phyloP scores from a whole-genome alignment of 768 basidiomycete species.

The Collybia nuda region DNA sequence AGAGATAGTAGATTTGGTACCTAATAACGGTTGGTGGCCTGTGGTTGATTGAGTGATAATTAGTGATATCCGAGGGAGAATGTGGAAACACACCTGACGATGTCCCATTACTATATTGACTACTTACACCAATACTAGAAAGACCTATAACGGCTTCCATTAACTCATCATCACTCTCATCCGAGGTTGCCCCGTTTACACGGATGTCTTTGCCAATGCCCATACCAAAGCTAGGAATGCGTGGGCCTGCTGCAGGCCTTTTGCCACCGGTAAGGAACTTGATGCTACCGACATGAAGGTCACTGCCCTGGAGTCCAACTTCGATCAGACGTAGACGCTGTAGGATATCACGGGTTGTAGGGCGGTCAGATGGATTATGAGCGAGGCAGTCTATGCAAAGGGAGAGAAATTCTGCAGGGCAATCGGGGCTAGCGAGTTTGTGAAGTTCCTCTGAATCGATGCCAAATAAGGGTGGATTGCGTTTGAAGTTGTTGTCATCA shows the following conservation, averaged over 20 bases:
- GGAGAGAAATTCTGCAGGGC: slow-evolving; percentile 74
- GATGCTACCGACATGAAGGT: slow-evolving; percentile 82
- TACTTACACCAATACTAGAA: slow-evolving; percentile 49
- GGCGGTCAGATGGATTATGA: slow-evolving; percentile 65
- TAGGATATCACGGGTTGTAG: slow-evolving; percentile 78
- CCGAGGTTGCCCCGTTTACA: slow-evolving; percentile 36
- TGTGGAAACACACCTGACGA: slow-evolving; percentile 32
- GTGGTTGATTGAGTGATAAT: slow-evolving; percentile 11
- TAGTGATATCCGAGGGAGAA: slow-evolving; percentile 6
- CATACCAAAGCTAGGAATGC: slow-evolving; percentile 86
- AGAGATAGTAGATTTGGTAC: slow-evolving; percentile 36
- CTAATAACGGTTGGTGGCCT: slow-evolving; percentile 59
- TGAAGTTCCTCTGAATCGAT: slow-evolving; percentile 77
- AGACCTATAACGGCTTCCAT: slow-evolving; percentile 58
- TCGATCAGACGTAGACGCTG: slow-evolving; percentile 79
- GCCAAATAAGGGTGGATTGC: slow-evolving; percentile 75
- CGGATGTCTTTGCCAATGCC: slow-evolving; percentile 65
- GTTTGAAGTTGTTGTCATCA: slow-evolving; percentile 76
- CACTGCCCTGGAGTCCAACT: slow-evolving; percentile 73
- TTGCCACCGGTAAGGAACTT: slow-evolving; percentile 75
- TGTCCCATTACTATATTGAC: slow-evolving; percentile 40
- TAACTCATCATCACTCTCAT: slow-evolving; percentile 71
- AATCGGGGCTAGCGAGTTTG: slow-evolving; percentile 64
- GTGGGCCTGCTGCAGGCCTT: slow-evolving; percentile 56
- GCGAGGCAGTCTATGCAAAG: slow-evolving; percentile 79